A percentile compares a stretch with the other conserved stretches of the same genome.
These are phyloP conservation scores for Pythium volutum DNA, from an alignment of 352 stramenopile species.

Conservation along the genomic window DNA sequence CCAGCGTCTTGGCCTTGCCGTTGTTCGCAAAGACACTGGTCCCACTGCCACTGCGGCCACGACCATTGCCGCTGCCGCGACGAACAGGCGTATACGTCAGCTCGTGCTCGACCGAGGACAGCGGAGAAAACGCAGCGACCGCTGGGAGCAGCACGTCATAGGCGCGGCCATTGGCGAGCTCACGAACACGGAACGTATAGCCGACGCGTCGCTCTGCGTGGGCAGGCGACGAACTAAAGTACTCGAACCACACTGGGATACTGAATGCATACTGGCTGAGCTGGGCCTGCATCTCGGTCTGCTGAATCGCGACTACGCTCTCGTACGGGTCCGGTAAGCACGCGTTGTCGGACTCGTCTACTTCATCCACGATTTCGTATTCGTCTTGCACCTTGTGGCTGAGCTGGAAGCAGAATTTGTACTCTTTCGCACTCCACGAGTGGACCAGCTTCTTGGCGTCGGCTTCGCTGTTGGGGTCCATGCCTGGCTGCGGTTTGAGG, in stretches of 20 bases:
- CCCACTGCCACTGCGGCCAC: conserved; percentile 14
- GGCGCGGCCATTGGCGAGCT: neutral
- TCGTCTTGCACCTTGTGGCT: conserved; percentile 34
- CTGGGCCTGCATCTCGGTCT: conserved; percentile 28
- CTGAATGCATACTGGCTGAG: conserved; percentile 35
- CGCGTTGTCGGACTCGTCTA: neutral
- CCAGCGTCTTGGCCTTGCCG: conserved; percentile 23
- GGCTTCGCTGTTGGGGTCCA: conserved; percentile 21
- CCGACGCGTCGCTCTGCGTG: conserved; percentile 44
- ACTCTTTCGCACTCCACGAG: conserved; percentile 38
- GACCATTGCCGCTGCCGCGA: neutral
- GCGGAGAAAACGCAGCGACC: conserved; percentile 34
- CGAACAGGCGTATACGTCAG: conserved; percentile 2
- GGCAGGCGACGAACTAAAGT: conserved; percentile 37
- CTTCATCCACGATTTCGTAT: conserved; percentile 18
- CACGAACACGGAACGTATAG: conserved; percentile 40
- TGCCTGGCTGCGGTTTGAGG: conserved; percentile 24
- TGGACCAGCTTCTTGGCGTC: conserved; percentile 32
- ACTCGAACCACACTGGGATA: conserved; percentile 53
- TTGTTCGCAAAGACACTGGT: conserved; percentile 20
- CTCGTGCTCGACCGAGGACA: conserved; percentile 39
- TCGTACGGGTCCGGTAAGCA: neutral
- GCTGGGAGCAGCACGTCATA: conserved; percentile 41
- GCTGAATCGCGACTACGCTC: conserved; percentile 17
- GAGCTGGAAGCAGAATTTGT: conserved; percentile 57